Percentiles rank a stretch among this genome's conserved stretches.
Evolutionary conservation across 148 eudicot genomes (phyloP).

Genomic region (Amaranthus hypochondriacus): DNA sequence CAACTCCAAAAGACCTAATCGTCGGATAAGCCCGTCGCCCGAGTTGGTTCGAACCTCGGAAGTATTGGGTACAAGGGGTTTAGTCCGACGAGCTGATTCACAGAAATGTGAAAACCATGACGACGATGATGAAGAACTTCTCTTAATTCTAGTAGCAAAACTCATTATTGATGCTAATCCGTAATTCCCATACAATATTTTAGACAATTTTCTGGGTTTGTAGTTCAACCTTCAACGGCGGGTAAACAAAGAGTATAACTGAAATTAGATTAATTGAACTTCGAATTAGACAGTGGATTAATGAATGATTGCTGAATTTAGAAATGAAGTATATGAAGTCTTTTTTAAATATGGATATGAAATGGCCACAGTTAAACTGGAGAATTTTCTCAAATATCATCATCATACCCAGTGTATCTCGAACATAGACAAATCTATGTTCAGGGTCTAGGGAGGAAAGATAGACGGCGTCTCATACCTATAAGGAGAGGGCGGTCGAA

Average conservation of each 20-base stretch:
- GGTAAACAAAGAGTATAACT: background rate
- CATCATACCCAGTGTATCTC: too few relatives aligned
- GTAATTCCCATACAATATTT: background rate
- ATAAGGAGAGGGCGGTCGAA: too few relatives aligned
- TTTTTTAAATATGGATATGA: too few relatives aligned
- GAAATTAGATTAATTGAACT: too few relatives aligned
- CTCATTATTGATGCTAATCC: background rate
- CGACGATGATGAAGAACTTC: constrained; percentile 4
- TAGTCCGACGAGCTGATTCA: constrained; percentile 56
- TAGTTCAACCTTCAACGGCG: background rate
- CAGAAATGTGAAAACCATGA: constrained; percentile 47
- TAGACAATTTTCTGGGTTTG: background rate
- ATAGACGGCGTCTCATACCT: too few relatives aligned
- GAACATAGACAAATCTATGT: too few relatives aligned
- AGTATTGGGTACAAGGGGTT: constrained; percentile 21
- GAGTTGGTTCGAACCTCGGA: constrained; percentile 28
- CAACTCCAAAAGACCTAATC: constrained; percentile 71
- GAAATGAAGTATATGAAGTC: too few relatives aligned
- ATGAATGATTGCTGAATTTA: too few relatives aligned
- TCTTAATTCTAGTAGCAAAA: constrained; percentile 5
- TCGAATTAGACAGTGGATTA: too few relatives aligned
- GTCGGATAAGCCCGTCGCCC: constrained; percentile 66
- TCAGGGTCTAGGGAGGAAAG: too few relatives aligned
- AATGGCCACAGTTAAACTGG: too few relatives aligned
- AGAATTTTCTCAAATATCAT: too few relatives aligned